A percentile compares a stretch with the other conserved stretches of the same genome.
phyloP scores from a whole-genome alignment of 352 stramenopile genomes.

The Thalassiosira ordinaria region DNA sequence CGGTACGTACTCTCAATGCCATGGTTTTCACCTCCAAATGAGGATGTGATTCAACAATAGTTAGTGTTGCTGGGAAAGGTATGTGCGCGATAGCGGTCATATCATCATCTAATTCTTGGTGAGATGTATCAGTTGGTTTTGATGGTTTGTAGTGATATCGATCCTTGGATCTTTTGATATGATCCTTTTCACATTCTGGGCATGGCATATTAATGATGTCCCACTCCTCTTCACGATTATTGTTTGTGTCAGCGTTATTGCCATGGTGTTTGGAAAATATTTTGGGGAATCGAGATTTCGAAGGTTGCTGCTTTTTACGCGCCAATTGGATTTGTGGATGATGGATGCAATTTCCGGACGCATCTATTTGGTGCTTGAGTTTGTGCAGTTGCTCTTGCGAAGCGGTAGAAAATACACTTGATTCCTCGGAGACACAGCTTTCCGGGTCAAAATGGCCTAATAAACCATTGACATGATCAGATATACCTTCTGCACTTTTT shows the following conservation, averaged over 20 bases:
- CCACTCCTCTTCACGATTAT: conserved; percentile 8
- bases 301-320: not conserved
- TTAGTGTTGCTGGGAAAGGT: conserved; percentile 37
- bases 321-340: conserved; percentile 18
- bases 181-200: conserved; percentile 35
- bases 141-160: not conserved
- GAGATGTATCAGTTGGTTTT: not conserved
- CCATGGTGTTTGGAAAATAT: conserved; percentile 18
- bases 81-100: conserved; percentile 13
- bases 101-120: not conserved
- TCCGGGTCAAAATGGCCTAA: not conserved
- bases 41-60: conserved; percentile 27
- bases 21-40: not conserved
- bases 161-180: not conserved
- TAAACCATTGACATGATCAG: not conserved
- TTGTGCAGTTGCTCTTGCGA: conserved; percentile 23
- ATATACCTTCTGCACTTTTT: not conserved
- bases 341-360: conserved; percentile 7
- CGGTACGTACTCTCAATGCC: conserved; percentile 35
- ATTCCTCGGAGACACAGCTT: conserved; percentile 18
- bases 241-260: not conserved
- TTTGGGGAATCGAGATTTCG: conserved; percentile 13
- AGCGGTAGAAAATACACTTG: conserved; percentile 35
- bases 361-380: conserved; percentile 15
- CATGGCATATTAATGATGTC: conserved; percentile 16